Evolutionary conservation across 2,329 filamentous ascomycete species (phyloP), one percentile per base, ranked within the genome.

Genomic region (Knufia fluminis): DNA sequence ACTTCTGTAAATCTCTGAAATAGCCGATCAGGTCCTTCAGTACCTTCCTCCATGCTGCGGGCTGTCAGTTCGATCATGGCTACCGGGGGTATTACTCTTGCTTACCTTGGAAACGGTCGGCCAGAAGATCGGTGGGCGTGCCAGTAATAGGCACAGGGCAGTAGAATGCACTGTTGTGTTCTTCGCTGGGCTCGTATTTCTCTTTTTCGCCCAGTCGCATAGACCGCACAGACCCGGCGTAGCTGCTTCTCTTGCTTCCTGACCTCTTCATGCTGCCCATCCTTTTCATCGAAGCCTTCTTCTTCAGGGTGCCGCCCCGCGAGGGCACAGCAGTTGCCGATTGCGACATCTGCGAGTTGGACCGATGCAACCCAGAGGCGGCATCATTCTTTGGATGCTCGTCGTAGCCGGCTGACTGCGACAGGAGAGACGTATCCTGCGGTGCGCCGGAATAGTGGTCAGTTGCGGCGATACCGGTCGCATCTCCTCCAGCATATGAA

Each of bases 1-100:
- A 86, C 45, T 78, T 78, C 63, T 95, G 88, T 41, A 97, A 82
- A 65, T 97, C 92, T 60, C 87, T 83, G 65, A 96, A 97, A 66
- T 95, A 97, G 50, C 85, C 73, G 57, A 97, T 95, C 39, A 97
- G 75, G 58, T 96, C 90, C 66, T 97, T 97, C 47, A 98, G 77
- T 12, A 96, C 78, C 71, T 94, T 95, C 60, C 92, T 81, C 92
- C 92, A 98, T 46, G 86, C 89, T 94, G 55, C 7, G n/a, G 50
- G 12, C 23, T 19, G 28, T 23, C 9, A 49, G 26, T 49, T 51
- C 7, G 48, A 28, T 41, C 17, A 42, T 19, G 24, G 8, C 14
- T 17, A 7, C 28, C 20, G 43, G 17, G 33, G 19, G 19, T 19
- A 1, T 4, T 22, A n/a, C 38, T 4, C 9, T 19, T 9, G 26